Conservation (phyloP, 2,329 filamentous ascomycete genomes). For the Phoma sp. region DNA sequence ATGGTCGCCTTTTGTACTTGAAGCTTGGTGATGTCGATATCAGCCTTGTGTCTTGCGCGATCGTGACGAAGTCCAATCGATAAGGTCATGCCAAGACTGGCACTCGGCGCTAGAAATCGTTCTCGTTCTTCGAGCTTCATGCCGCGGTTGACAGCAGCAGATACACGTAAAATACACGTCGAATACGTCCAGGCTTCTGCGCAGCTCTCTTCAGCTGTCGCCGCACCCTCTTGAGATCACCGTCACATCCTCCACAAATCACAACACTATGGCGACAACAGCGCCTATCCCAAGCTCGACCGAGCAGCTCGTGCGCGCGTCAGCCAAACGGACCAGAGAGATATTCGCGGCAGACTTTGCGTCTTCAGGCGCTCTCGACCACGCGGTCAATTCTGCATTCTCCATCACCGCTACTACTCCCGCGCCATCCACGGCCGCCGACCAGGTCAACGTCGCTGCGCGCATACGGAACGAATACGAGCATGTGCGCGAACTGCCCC, state of each 20-base stretch:
- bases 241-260: background rate
- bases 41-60: background rate
- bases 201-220: background rate
- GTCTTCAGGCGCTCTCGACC: constrained; percentile 50
- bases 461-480: constrained; percentile 78
- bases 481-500: constrained; percentile 76
- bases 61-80: constrained; percentile 4
- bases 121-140: constrained; percentile 8
- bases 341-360: constrained; percentile 62
- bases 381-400: constrained; percentile 47
- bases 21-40: background rate
- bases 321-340: constrained; percentile 61
- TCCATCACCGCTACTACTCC: constrained; percentile 54
- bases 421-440: constrained; percentile 52
- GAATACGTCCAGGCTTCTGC: background rate
- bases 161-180: background rate
- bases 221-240: background rate
- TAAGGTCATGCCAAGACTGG: constrained; percentile 10
- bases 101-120: constrained; percentile 19
- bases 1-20: background rate
- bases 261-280: constrained; percentile 25
- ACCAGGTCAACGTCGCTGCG: constrained; percentile 58
- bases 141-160: background rate
- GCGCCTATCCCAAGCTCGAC: constrained; percentile 28
- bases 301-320: constrained; percentile 48